Base-by-base conservation (phyloP, 1,139 yeast genomes). In the Pichia sp. region DNA sequence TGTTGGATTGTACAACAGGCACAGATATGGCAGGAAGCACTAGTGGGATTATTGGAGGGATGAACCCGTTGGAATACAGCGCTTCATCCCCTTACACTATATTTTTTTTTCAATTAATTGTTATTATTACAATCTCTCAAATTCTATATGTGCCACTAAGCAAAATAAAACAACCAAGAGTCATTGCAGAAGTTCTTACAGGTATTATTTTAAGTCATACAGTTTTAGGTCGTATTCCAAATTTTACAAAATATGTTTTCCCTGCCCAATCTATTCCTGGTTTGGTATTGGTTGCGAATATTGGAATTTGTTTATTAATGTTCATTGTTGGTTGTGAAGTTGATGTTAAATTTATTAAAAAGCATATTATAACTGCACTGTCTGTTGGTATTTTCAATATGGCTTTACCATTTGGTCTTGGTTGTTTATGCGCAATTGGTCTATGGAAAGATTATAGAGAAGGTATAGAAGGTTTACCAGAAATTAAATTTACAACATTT, bases 271-370 rank as follows among this genome's bases (percentile, higher is more conserved):
- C 87, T 1, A 73, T 79, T 28, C 78, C 86, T 0, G 81, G 82
- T 2, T 64, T 84, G 46, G 77, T 82, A 4, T 65, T 82, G 34
- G 75, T 81, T 31, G 87, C 94, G 27, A 84, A 82, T 54, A 58
- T 83, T 34, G 94, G 94, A 6, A 77, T 85, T 49, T 80, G 84
- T 38, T 67, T 85, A 44, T 80, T 84, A 56, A 70, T 85, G 62
- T 85, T 85, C 60, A 76, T 84, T 53, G 78, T 85, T 43, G 94
- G 94, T 1, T 65, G 85, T 55, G 94, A 85, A 62, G 90, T 84
- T 32, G 94, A 85, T 56, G 63, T 81, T 29, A 67, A 67, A 25
- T 82, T 81, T 56, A 76, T 84, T 50, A 73, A 69, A 53, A 78
- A 74, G 48, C 78, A 84, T 59, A 53, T 77, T 37, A 69, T 66